A percentile compares a stretch with the other conserved stretches of the same genome.
These are phyloP conservation scores for Cicer yamashitae DNA, from an alignment of 306 rosid genomes.

Conservation along the genomic window DNA sequence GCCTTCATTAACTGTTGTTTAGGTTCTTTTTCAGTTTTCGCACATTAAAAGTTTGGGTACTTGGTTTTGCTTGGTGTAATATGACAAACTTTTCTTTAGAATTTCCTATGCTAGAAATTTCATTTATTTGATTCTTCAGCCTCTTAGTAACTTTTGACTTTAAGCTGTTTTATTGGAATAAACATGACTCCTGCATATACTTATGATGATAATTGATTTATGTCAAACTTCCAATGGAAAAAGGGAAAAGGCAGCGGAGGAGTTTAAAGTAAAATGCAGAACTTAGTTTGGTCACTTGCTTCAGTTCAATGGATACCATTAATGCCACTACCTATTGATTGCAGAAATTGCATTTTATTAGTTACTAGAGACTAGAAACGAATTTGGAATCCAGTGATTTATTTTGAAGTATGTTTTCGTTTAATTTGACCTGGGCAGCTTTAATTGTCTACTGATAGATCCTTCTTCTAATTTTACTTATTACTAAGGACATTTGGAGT, in stretches of 20 bases:
- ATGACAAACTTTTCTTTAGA: not conserved
- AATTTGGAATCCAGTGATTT: not conserved
- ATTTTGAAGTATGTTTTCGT: not conserved
- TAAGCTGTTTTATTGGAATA: slow-evolving; percentile 2
- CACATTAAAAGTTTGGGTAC: not conserved
- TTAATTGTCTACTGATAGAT: not conserved
- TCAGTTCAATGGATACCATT: not conserved
- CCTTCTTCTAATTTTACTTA: not conserved
- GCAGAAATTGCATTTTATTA: slow-evolving; percentile 5
- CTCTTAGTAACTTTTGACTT: not conserved
- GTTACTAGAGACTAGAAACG: not conserved
- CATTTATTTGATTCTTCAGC: not conserved
- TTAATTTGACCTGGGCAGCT: not conserved
- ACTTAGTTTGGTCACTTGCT: not conserved
- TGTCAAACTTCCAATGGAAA: not conserved
- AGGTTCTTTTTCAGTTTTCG: not conserved
- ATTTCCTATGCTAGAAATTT: not conserved
- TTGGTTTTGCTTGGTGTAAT: not conserved
- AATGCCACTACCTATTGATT: slow-evolving; percentile 1
- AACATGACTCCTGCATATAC: not conserved
- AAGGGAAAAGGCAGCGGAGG: not conserved
- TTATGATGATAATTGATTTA: slow-evolving; percentile 1
- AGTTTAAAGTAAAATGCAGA: not conserved
- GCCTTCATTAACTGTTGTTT: slow-evolving; percentile 1
- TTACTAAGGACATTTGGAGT: slow-evolving; percentile 11